Base-by-base conservation (phyloP, 306 rosid species). In the Quercus variabilis region DNA sequence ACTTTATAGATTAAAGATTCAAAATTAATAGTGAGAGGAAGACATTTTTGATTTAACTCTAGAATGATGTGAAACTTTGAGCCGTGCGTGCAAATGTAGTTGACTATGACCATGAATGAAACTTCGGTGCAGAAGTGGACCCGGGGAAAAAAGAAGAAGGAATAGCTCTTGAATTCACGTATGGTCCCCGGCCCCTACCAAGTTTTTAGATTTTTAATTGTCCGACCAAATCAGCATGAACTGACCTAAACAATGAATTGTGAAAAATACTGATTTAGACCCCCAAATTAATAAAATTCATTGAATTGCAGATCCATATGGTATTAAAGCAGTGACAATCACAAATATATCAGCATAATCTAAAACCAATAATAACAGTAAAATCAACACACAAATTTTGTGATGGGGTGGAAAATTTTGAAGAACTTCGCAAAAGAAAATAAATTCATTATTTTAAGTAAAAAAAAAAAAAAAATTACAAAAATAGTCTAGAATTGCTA, bases 11-110 rank as follows among this genome's bases (percentile, higher is more conserved):
- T 21, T 7, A 58, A 4, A 60, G 17, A 23, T 23, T 60, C 67
- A 5, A 15, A 26, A 3, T 28, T 46, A 33, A 65, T 33, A 35
- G 52, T 35, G 46, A 7, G 72, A 35, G 26, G 54, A 35, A 33
- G 38, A 25, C 7, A 38, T 65, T 65, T 17, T 35, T 19, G 2
- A 68, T 49, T 3, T 12, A 49, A 10, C 54, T 12, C 46, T 35
- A 68, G 49, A 68, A 68, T 23, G 51, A 33, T 35, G 52, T 9
- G 72, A 68, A 68, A 68, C 72, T 68, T 68, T 31, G 72, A 68
- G 52, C 18, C 72, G 28, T 64, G 52, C 72, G 51, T 67, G 72
- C 52, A 60, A 58, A 60, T 60, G 52, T 13, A 67, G 72, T 67
- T 33, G 72, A 67, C 52, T 49, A 10, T 23, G 30, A 35, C 51